Base-by-base conservation (phyloP, 306 rosid species). In the Prunus mongolica region DNA sequence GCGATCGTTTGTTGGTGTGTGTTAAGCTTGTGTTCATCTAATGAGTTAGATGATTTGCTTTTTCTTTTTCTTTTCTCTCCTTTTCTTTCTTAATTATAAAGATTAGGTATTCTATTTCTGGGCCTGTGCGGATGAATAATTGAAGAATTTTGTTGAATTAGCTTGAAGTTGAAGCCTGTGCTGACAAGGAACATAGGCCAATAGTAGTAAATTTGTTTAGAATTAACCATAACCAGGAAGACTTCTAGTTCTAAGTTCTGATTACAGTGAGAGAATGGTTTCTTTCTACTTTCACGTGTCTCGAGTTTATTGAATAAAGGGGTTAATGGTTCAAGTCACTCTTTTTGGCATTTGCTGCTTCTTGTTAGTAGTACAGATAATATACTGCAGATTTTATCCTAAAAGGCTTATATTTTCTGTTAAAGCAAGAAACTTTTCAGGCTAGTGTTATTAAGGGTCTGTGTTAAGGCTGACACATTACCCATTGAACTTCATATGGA, bases 61-160 rank as follows among this genome's bases (percentile, higher is more conserved):
- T 5, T 56, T 19, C 3, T 67, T 52, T 12, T 14, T 68, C 13
- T 15, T 44, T 12, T 20, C 2, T 22, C 15, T 47, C 6, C 9
- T 60, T 32, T 34, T 34, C 41, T 34, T 6, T 34, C 41, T 5
- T 34, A 34, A 34, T 6, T 34, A 44, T 25, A 15, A 11, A 19
- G 62, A 61, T 51, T 27, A 57, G 55, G 61, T 50, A 9, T 27
- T 49, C 41, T 46, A 47, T 20, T 67, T 45, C 38, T 67, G 20
- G 25, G 58, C 15, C 12, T 12, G 34, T 12, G 55, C 20, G 41
- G 67, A 73, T 24, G 56, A 69, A 57, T 67, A 61, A 6, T 25
- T 61, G 60, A 57, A 56, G 38, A 47, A 19, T 72, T 38, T 46
- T 41, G 41, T 72, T 72, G 76, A 57, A 5, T 24, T 72, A 27